Base-by-base conservation (phyloP, 2,329 filamentous ascomycete species). In the Colletotrichum incanum region DNA sequence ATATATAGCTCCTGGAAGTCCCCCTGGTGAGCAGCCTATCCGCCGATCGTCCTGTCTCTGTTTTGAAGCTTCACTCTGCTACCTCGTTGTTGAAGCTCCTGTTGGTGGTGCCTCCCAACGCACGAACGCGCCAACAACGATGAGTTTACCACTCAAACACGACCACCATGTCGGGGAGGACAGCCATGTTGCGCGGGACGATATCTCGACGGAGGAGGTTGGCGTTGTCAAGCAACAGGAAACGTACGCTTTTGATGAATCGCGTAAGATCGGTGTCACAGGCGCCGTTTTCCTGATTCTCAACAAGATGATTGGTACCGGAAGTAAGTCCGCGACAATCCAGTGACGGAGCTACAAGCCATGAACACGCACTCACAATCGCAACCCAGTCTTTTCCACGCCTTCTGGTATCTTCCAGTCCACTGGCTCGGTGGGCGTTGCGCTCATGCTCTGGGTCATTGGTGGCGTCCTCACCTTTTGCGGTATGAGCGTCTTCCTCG, bases 401-500 rank as follows among this genome's bases (percentile, higher is more conserved):
- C 88, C 88, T 0, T 88, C 87, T 0, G 82, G 83, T 65, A 87
- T 89, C 72, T 87, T 88, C 74, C 82, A 82, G 3, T 83, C 85
- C 0, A 88, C 87, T 0, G 86, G 87, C 41, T 88, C 86, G 2
- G 87, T 89, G 28, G 86, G 86, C 18, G 78, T 84, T 2, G 80
- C 80, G 34, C 73, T 86, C 58, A 80, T 86, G 65, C 75, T 77
- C 49, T 77, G 76, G 76, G 68, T 77, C 41, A 67, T 77, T 18
- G 76, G 76, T 23, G 86, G 85, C 37, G 79, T 91, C 60, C 81
- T 92, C 31, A 88, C 90, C 3, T 89, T 89, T 75, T 86, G 84
- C 73, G 90, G 90, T 28, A 82, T 92, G 16, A 87, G 86, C 66
- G 89, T 92, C 5, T 92, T 88, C 77, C 85, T 92, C 60, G 90